phyloP scores from a whole-genome alignment of 179 eudicot species.

The Silene coronaria region DNA sequence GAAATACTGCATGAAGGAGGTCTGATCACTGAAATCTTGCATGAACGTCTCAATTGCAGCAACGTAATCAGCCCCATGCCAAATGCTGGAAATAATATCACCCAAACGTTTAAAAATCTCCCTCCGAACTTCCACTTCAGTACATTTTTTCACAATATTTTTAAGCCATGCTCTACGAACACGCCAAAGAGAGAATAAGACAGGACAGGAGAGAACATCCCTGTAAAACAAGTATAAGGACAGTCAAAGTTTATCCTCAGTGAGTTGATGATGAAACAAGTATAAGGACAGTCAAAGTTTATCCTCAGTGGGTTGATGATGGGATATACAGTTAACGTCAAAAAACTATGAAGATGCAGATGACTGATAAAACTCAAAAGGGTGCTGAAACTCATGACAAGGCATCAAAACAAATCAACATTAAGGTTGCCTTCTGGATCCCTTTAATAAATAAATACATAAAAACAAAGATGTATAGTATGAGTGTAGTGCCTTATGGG shows the following conservation, averaged over 20 bases:
- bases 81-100: constrained; percentile 51
- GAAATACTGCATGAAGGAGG: constrained; percentile 71
- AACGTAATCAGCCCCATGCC: constrained; percentile 49
- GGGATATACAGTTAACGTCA: neutral
- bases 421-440: neutral
- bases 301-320: neutral
- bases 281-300: constrained; percentile 8
- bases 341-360: neutral
- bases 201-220: constrained; percentile 74
- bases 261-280: constrained; percentile 11
- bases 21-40: constrained; percentile 69
- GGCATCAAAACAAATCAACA: neutral
- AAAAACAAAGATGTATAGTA: constrained; percentile 5
- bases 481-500: constrained; percentile 67
- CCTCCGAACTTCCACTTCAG: constrained; percentile 48
- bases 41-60: constrained; percentile 47
- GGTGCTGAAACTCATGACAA: neutral
- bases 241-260: neutral
- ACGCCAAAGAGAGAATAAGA: constrained; percentile 87
- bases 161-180: constrained; percentile 88
- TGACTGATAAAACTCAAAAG: neutral
- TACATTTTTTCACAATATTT: constrained; percentile 68
- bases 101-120: constrained; percentile 78
- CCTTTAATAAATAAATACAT: neutral
- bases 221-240: constrained; percentile 38